A percentile compares a stretch with the other conserved stretches of the same genome.
phyloP scores from a whole-genome alignment of 345 rosid species.

The Melastoma malabathricum region DNA sequence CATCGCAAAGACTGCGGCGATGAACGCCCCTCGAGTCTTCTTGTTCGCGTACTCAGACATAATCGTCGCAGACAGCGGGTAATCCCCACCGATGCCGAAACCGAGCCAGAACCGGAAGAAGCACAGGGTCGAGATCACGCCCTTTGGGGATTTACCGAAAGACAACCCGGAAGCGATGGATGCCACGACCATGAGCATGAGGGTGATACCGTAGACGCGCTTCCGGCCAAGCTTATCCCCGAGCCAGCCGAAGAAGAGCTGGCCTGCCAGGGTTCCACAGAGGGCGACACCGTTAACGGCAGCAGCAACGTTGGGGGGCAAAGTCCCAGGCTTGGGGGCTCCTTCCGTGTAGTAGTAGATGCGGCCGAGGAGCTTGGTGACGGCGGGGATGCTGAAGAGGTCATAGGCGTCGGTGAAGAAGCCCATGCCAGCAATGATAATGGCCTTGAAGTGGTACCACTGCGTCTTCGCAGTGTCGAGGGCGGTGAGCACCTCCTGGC shows the following conservation, averaged over 20 bases:
- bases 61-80: constrained; percentile 66
- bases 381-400: constrained; percentile 47
- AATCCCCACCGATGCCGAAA: constrained; percentile 67
- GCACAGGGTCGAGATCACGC: constrained; percentile 44
- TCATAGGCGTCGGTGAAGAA: constrained; percentile 55
- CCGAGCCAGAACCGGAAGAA: constrained; percentile 58
- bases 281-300: constrained; percentile 33
- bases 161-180: constrained; percentile 60
- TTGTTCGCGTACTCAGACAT: constrained; percentile 78
- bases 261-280: constrained; percentile 49
- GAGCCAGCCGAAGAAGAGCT: constrained; percentile 40
- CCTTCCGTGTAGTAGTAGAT: constrained; percentile 19
- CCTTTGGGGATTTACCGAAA: constrained; percentile 29
- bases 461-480: constrained; percentile 40
- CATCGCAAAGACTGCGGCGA: constrained; percentile 65
- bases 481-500: constrained; percentile 27
- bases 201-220: constrained; percentile 41
- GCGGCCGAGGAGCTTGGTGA: constrained; percentile 26
- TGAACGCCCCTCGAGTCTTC: constrained; percentile 58
- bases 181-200: constrained; percentile 41
- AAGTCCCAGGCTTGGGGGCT: constrained; percentile 3
- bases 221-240: constrained; percentile 58
- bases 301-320: constrained; percentile 12
- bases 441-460: constrained; percentile 50
- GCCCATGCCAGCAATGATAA: constrained; percentile 53